phyloP scores from a whole-genome alignment of 495 filamentous ascomycete species.

The Cercophora newfieldiana region DNA sequence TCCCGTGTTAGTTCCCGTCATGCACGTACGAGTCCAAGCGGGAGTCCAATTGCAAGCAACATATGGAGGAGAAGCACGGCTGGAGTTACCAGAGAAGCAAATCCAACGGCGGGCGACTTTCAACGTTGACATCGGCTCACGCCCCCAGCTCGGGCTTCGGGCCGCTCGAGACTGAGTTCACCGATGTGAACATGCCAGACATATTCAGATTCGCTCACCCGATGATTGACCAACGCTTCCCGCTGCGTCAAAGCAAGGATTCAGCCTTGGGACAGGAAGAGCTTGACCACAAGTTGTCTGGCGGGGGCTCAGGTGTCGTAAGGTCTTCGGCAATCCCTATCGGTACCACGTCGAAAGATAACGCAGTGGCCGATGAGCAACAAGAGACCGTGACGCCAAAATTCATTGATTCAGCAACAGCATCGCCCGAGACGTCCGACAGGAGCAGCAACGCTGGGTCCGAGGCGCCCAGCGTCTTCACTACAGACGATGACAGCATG shows the following conservation, averaged over 20 bases:
- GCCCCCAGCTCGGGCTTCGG: slow-evolving; percentile 24
- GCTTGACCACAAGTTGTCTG: too few species aligned
- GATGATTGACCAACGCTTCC: too few species aligned
- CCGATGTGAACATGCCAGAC: slow-evolving; percentile 35
- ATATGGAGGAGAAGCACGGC: slow-evolving; percentile 96
- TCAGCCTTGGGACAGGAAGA: too few species aligned
- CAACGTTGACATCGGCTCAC: not conserved
- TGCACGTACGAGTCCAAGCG: slow-evolving; percentile 92
- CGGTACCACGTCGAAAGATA: too few species aligned
- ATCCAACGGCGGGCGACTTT: slow-evolving; percentile 59
- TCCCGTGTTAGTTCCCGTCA: slow-evolving; percentile 71
- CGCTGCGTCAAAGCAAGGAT: too few species aligned
- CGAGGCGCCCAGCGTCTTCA: not conserved
- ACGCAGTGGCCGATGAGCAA: too few species aligned
- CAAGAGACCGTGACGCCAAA: too few species aligned
- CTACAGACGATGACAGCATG: not conserved
- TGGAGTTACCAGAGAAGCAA: slow-evolving; percentile 88
- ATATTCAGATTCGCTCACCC: slow-evolving; percentile 36
- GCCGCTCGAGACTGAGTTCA: slow-evolving; percentile 31
- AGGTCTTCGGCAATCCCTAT: too few species aligned
- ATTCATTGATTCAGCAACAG: too few species aligned
- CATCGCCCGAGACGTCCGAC: too few species aligned
- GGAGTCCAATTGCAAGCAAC: slow-evolving; percentile 97
- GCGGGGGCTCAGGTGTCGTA: too few species aligned
- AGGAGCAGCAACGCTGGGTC: too few species aligned